These are phyloP conservation scores for Raffaelea albimanens DNA, from an alignment of 2,329 filamentous ascomycete species.

Conservation along the genomic window DNA sequence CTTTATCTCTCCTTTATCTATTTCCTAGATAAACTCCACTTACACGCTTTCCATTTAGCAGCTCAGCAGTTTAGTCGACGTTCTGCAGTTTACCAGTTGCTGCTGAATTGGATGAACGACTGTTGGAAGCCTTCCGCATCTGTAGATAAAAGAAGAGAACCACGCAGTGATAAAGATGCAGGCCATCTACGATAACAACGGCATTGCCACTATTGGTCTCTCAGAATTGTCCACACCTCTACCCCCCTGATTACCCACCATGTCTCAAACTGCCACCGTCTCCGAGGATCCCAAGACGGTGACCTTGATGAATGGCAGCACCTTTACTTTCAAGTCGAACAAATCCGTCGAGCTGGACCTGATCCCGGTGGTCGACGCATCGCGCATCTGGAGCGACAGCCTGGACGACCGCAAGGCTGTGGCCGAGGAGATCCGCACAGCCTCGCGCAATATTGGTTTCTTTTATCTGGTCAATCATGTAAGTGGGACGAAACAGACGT, in stretches of 20 bases:
- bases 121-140: no score
- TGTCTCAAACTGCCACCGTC: background rate
- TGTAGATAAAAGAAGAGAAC: no score
- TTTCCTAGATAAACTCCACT: no score
- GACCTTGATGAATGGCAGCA: constrained; percentile 15
- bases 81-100: no score
- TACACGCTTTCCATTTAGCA: no score
- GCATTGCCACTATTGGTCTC: no score
- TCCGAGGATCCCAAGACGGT: constrained; percentile 7
- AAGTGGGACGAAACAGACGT: background rate
- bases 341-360: constrained; percentile 15
- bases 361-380: constrained; percentile 34
- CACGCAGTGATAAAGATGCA: no score
- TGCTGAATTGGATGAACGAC: no score
- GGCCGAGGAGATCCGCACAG: constrained; percentile 29
- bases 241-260: background rate
- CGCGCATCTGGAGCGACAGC: constrained; percentile 25
- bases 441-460: constrained; percentile 30
- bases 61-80: background rate
- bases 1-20: no score
- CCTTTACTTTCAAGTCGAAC: constrained; percentile 18
- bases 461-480: constrained; percentile 31
- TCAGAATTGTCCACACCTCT: background rate
- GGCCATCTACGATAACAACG: no score
- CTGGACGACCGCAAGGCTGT: constrained; percentile 26